Conservation (phyloP, 805 yeast genomes). For the Wickerhamiella australiensis region DNA sequence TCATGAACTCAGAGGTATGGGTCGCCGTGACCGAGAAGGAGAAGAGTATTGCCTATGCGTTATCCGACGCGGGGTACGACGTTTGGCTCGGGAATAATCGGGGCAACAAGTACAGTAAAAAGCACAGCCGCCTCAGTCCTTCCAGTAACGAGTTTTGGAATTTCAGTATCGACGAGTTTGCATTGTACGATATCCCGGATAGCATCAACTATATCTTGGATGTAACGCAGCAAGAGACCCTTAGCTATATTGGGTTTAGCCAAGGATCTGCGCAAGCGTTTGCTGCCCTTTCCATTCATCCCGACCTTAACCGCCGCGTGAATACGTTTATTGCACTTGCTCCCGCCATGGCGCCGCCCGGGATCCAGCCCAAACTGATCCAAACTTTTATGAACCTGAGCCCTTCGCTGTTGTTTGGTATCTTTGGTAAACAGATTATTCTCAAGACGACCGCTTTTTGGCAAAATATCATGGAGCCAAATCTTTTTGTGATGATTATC, state of each 20-base stretch:
- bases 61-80: slow-evolving; percentile 78
- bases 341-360: slow-evolving; percentile 89
- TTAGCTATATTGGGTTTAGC: slow-evolving; percentile 76
- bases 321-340: slow-evolving; percentile 66
- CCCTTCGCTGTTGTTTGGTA: slow-evolving; percentile 54
- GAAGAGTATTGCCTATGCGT: slow-evolving; percentile 57
- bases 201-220: slow-evolving; percentile 60
- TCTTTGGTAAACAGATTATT: slow-evolving; percentile 65
- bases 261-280: slow-evolving; percentile 93
- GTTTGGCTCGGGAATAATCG: slow-evolving; percentile 91
- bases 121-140: slow-evolving; percentile 44
- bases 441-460: slow-evolving; percentile 70
- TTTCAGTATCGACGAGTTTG: slow-evolving; percentile 84
- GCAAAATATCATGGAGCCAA: slow-evolving; percentile 67
- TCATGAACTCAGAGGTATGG: slow-evolving; percentile 85
- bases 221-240: slow-evolving; percentile 33
- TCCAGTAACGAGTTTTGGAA: slow-evolving; percentile 60
- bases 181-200: slow-evolving; percentile 79
- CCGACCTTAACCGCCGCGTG: slow-evolving; percentile 45
- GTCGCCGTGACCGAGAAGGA: slow-evolving; percentile 37
- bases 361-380: slow-evolving; percentile 62
- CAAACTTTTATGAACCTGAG: slow-evolving; percentile 65
- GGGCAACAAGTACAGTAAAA: slow-evolving; percentile 84
- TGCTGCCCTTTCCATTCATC: slow-evolving; percentile 59
- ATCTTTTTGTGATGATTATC: slow-evolving; percentile 56